A percentile compares a stretch with the other conserved stretches of the same genome.
phyloP scores from a whole-genome alignment of 139 green algal genomes.

The Desmodesmus armatus region DNA sequence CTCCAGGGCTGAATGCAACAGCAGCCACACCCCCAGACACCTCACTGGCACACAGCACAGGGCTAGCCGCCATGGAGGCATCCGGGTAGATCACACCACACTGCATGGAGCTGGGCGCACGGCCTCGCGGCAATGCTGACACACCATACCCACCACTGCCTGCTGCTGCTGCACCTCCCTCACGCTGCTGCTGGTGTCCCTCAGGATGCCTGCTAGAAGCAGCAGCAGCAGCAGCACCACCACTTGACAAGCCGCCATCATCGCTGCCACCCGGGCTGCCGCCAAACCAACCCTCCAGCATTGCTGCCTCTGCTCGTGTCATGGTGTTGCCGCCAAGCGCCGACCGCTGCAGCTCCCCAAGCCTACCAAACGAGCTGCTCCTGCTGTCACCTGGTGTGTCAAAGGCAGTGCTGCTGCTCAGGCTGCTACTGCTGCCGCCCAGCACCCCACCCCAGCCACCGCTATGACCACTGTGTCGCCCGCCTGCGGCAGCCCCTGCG shows the following conservation, averaged over 20 bases:
- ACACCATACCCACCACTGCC: neutral
- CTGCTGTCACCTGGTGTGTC: conserved; percentile 1
- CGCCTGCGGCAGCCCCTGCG: neutral
- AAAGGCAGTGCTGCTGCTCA: conserved; percentile 15
- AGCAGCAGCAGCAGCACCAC: too few species aligned
- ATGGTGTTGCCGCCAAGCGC: conserved; percentile 24
- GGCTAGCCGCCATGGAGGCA: neutral
- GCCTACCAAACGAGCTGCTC: too few species aligned
- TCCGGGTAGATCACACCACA: too few species aligned
- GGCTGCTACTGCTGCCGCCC: conserved; percentile 28
- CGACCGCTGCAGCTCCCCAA: neutral
- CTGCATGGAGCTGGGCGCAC: neutral
- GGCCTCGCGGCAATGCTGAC: conserved; percentile 8
- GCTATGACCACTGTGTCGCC: neutral
- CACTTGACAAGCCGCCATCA: too few species aligned
- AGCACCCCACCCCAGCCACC: too few species aligned
- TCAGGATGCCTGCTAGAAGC: too few species aligned
- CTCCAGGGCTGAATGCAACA: conserved; percentile 32
- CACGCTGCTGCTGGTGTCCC: neutral
- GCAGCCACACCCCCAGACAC: conserved; percentile 17
- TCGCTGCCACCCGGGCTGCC: neutral
- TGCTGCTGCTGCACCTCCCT: neutral
- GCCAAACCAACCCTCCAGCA: conserved; percentile 45
- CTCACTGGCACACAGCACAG: conserved; percentile 13
- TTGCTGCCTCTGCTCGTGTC: conserved; percentile 41